Evolutionary conservation across 148 eudicot species (phyloP), one percentile per base, ranked within the genome.

Genomic region (Amaranthus cruentus): DNA sequence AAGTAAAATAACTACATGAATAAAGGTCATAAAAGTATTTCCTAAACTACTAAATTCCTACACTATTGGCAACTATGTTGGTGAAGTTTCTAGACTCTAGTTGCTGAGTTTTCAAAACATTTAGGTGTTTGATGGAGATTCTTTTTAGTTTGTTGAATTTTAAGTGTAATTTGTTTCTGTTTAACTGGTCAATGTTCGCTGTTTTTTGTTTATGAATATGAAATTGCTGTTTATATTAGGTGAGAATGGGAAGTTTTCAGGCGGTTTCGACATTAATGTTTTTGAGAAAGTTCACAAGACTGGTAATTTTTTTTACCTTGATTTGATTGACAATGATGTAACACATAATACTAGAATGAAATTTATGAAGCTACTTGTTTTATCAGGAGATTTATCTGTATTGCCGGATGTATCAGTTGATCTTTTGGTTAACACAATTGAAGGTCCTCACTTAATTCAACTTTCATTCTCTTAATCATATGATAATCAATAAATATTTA

Each of bases 241-340:
- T 62, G 78, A 78, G 0, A 90, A 86, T 28, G 96, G 96, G 72
- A 89, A 57, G 74, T 94, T 94, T 75, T 94, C 89, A 46, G 97
- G 91, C 38, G 98, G 98, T 12, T 91, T 91, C 44, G 98, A 94
- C 84, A 91, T 91, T 77, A 88, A 85, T 74, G 90, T 84, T 51
- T 94, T 94, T 68, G 86, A 80, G 68, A 81, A 54, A 63, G 91
- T 94, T 73, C 98, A 94, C 80, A 72, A 83, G 78, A 87, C 91
- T 81, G 98, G 98, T 94, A 85, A 70, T n/a, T 0, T 7, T 47
- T n/a, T 3, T 21, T 18, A 55, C 47, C 42, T 57, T 51, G 12
- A 60, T 4, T 44, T 13, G 43, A 18, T 46, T 55, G 81, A 38
- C 11, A n/a, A 57, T 28, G 38, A 28, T 28, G 38, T 28, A 28